phyloP scores from a whole-genome alignment of 371 early-diverging fungal genomes.

The Phascolomyces articulosus region DNA sequence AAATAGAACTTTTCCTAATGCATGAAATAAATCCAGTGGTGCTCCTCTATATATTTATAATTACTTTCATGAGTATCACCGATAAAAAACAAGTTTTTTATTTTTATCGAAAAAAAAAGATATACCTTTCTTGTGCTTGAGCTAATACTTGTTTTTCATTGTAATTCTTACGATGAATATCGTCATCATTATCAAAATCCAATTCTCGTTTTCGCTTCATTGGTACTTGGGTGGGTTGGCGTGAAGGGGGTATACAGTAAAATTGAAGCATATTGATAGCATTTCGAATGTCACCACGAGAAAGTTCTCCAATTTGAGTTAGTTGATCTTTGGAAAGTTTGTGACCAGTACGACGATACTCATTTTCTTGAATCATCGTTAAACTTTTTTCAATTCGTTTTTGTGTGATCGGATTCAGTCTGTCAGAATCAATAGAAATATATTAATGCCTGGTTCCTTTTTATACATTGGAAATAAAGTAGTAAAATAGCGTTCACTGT shows the following conservation, averaged over 20 bases:
- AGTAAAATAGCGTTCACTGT: too few species aligned
- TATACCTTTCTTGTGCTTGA: constrained; percentile 1
- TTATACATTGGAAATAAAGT: too few species aligned
- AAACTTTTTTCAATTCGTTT: constrained; percentile 18
- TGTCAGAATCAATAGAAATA: constrained; percentile 1
- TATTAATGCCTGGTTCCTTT: too few species aligned
- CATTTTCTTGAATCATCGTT: constrained; percentile 9
- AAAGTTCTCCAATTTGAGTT: constrained; percentile 17
- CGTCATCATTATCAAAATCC: neutral
- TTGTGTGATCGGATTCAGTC: constrained; percentile 31
- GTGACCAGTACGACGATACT: neutral
- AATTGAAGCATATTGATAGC: constrained; percentile 48
- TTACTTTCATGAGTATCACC: neutral
- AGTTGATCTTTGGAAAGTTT: constrained; percentile 10
- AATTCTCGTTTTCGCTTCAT: constrained; percentile 10
- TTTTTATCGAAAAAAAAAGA: neutral
- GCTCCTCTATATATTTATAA: constrained; percentile 3
- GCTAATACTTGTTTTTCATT: neutral
- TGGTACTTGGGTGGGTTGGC: neutral
- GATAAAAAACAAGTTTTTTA: neutral
- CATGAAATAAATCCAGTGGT: constrained; percentile 38
- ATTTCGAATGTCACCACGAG: constrained; percentile 43
- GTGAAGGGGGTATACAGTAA: constrained; percentile 15
- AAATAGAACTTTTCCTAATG: constrained; percentile 45
- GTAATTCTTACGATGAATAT: too few species aligned